Conservation (phyloP, 1,284 basidiomycete genomes). For the Boletus mariae region DNA sequence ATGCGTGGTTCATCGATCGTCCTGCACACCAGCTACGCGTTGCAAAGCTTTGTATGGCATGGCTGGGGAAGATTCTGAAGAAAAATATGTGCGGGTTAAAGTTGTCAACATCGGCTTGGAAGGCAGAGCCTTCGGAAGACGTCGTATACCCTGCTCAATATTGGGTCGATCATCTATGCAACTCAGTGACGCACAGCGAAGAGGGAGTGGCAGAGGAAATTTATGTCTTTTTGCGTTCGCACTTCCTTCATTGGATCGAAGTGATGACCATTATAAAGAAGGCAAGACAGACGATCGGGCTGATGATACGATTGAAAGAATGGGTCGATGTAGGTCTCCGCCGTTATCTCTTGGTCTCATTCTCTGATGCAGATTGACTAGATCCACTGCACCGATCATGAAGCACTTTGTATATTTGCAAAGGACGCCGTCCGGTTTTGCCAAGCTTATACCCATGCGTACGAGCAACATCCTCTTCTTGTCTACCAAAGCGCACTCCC, state of each 20-base stretch:
- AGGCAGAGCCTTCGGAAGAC: conserved; percentile 21
- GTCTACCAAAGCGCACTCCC: conserved; percentile 34
- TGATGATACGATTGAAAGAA: conserved; percentile 24
- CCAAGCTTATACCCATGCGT: conserved; percentile 29
- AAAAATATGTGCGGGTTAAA: conserved; percentile 28
- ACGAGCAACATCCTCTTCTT: conserved; percentile 35
- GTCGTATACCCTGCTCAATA: conserved; percentile 23
- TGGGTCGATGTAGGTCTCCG: conserved; percentile 26
- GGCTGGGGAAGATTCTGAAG: conserved; percentile 17
- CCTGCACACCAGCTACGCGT: conserved; percentile 20
- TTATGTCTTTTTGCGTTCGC: conserved; percentile 18
- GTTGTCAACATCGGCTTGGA: conserved; percentile 18
- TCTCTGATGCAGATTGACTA: conserved; percentile 10
- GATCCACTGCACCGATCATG: conserved; percentile 13
- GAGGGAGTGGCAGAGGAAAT: conserved; percentile 14
- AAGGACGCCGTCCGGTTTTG: conserved; percentile 32
- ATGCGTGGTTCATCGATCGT: conserved; percentile 30
- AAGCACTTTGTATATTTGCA: conserved; percentile 15
- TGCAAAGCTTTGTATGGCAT: conserved; percentile 26
- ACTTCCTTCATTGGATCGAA: conserved; percentile 35
- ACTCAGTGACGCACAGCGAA: conserved; percentile 3
- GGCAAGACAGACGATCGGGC: conserved; percentile 33
- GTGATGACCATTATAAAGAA: conserved; percentile 29
- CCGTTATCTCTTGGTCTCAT: neutral
- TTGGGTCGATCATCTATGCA: conserved; percentile 32